These are phyloP conservation scores for Xylaria sp. DNA, from an alignment of 495 filamentous ascomycete genomes.

Conservation along the genomic window DNA sequence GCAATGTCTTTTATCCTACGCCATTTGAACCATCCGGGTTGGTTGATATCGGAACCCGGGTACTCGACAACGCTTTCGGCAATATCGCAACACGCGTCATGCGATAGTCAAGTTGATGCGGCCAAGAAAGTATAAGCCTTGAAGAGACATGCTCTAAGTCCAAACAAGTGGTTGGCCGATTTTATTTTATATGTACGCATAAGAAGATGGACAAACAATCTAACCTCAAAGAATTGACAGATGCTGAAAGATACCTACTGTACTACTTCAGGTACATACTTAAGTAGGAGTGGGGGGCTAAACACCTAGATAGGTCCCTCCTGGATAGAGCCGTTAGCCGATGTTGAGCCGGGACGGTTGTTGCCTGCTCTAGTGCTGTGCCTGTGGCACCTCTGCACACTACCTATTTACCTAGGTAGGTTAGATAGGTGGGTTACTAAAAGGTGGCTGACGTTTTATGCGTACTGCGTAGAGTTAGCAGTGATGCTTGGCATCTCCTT, in stretches of 20 bases:
- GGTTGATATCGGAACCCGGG: background rate
- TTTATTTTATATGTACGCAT: no score
- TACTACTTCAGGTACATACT: no score
- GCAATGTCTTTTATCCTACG: background rate
- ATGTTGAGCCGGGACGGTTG: background rate
- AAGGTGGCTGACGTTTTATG: conserved; percentile 8
- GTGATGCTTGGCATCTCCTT: conserved; percentile 10
- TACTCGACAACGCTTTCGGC: no score
- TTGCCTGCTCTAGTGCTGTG: background rate
- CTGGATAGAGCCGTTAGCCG: background rate
- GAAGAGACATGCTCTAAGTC: background rate
- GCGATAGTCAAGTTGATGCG: background rate
- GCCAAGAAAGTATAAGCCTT: background rate
- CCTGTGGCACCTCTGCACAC: no score
- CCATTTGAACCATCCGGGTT: background rate
- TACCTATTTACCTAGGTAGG: no score
- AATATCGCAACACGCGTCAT: background rate
- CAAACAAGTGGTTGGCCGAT: background rate
- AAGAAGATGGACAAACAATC: background rate
- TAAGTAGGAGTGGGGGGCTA: no score
- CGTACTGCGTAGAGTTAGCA: background rate
- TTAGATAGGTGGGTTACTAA: no score
- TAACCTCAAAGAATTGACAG: background rate
- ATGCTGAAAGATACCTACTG: background rate
- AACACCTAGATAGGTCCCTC: background rate